Evolutionary conservation across 805 yeast genomes (phyloP), one percentile per base, ranked within the genome.

Genomic region (Myxozyma mucilagina): DNA sequence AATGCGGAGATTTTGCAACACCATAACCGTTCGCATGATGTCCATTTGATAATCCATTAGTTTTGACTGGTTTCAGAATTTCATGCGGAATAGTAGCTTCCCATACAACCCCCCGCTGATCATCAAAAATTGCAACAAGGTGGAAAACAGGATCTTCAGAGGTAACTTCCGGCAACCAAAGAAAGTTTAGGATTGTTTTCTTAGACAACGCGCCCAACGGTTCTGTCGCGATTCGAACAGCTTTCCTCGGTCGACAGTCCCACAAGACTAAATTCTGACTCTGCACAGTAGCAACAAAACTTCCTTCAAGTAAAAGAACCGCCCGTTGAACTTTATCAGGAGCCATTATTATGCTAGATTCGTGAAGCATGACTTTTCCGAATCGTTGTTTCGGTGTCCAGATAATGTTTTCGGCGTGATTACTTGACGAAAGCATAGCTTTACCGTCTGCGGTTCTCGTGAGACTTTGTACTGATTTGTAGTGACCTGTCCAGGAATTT

Each of bases 401-500:
- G 2, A 87, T 73, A 47, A 80, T 79, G 66, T 83, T 84, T 61
- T 85, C 88, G 47, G 81, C 81, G 67, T 85, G 87, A 64, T 90
- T 75, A 7, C 87, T 82, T 11, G 80, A 73, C 0, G 90, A 82
- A 10, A 87, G 71, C 62, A 86, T 71, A 0, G 87, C 80, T 32
- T 79, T 76, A 39, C 92, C 93, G 68, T 84, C 83, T 6, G 84
- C 76, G 0, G 96, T 87, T 67, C 91, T 83, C 16, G 83, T 76
- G 2, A 92, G 72, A 52, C 79, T 80, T 66, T 82, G 84, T 24
- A 92, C 85, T 0, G 97, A 89, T 70, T 91, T 91, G 57, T 84
- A 82, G 70, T 91, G 97, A 0, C 98, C 98, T 1, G 96, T 90
- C 57, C 87, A 82, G 66, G 87, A 85, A 64, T 85, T 80, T 29